These are phyloP conservation scores for Salicornia ramosissima DNA, from an alignment of 148 eudicot genomes.

Conservation along the genomic window DNA sequence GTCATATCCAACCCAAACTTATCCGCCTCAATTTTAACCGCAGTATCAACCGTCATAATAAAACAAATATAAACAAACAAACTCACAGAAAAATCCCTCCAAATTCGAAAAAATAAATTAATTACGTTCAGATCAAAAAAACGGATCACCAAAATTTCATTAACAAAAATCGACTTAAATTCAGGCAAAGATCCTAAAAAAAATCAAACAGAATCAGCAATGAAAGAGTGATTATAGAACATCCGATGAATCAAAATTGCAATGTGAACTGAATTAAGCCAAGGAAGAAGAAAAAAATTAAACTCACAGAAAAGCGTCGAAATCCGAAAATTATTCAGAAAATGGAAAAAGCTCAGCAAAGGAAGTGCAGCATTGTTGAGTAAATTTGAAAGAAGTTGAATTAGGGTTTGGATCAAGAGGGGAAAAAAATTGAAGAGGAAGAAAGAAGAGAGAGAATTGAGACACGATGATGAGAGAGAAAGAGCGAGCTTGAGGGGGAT, in stretches of 20 bases:
- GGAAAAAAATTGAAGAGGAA: background rate
- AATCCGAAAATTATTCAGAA: background rate
- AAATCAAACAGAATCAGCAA: conserved; percentile 4
- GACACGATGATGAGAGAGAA: conserved; percentile 7
- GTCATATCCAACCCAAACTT: conserved; percentile 37
- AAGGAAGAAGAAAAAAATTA: background rate
- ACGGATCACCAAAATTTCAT: conserved; percentile 7
- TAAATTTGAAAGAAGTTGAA: background rate
- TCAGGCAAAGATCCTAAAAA: background rate
- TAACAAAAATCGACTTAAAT: background rate
- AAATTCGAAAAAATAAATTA: conserved; percentile 2
- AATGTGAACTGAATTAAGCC: background rate
- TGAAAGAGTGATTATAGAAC: background rate
- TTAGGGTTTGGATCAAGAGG: conserved; percentile 25
- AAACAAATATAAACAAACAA: background rate
- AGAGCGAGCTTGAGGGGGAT: conserved; percentile 11
- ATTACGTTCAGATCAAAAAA: conserved; percentile 27
- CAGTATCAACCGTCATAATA: conserved; percentile 39
- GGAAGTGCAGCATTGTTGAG: conserved; percentile 21
- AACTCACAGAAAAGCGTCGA: conserved; percentile 22
- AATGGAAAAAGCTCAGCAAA: conserved; percentile 13
- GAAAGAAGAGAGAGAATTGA: background rate
- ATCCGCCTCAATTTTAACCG: conserved; percentile 28
- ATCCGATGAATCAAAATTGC: background rate
- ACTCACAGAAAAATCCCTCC: background rate